Percentiles rank a stretch among this genome's conserved stretches.
Evolutionary conservation across 441 rosid genomes (phyloP).

Genomic region (Gossypium armourianum): DNA sequence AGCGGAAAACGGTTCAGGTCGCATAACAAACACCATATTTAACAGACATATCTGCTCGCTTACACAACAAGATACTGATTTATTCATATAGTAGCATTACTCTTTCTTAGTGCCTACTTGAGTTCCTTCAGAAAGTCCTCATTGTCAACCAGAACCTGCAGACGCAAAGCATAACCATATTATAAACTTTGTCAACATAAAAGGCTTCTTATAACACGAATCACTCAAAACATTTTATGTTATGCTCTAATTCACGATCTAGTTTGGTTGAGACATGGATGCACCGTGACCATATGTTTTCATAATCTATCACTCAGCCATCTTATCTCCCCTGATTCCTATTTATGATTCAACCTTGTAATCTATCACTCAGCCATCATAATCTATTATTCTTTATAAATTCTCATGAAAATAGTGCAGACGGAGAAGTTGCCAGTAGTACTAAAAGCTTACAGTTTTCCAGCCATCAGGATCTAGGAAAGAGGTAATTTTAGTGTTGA

Average conservation of each 20-base stretch:
- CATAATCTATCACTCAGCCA: background rate
- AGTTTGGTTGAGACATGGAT: background rate
- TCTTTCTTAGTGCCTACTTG: constrained; percentile 19
- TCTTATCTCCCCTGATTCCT: too few relatives aligned
- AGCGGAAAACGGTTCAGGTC: background rate
- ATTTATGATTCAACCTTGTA: background rate
- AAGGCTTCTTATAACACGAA: background rate
- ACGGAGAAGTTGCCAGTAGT: background rate
- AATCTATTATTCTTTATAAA: background rate
- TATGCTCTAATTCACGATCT: background rate
- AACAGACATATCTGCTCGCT: background rate
- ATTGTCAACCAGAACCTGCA: constrained; percentile 80
- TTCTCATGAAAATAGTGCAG: background rate
- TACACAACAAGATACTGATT: background rate
- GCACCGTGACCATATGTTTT: background rate
- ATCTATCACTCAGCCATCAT: background rate
- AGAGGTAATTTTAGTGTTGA: constrained; percentile 69
- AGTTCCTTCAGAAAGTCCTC: constrained; percentile 85
- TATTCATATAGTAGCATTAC: constrained; percentile 17
- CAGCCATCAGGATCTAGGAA: constrained; percentile 95
- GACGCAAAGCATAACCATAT: constrained; percentile 5
- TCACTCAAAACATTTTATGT: background rate
- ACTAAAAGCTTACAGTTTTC: constrained; percentile 59
- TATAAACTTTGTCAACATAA: background rate
- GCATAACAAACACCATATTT: constrained; percentile 5